Evolutionary conservation across 768 basidiomycete genomes (phyloP).

Genomic region (Tricholomella constricta): DNA sequence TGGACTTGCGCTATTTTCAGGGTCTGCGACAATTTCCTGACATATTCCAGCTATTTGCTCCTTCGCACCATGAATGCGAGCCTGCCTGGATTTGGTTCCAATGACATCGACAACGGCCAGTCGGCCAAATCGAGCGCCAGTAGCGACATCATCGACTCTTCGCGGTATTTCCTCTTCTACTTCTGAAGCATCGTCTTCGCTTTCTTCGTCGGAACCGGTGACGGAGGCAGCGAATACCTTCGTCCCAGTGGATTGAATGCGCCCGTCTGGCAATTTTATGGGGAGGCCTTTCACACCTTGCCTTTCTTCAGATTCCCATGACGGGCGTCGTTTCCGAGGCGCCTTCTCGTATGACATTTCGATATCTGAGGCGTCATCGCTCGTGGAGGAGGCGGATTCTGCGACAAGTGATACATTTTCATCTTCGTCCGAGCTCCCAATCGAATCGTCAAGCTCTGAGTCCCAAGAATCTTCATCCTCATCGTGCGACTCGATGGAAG

Average conservation of each 20-base stretch:
- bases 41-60: slow-evolving; percentile 94
- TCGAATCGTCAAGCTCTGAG: slow-evolving; percentile 38
- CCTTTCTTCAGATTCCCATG: slow-evolving; percentile 48
- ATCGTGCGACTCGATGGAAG: slow-evolving; percentile 67
- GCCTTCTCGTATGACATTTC: slow-evolving; percentile 77
- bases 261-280: slow-evolving; percentile 84
- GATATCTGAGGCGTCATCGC: slow-evolving; percentile 51
- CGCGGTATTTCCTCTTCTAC: slow-evolving; percentile 31
- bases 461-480: slow-evolving; percentile 58
- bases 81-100: slow-evolving; percentile 61
- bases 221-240: slow-evolving; percentile 21
- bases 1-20: slow-evolving; percentile 85
- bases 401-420: slow-evolving; percentile 31
- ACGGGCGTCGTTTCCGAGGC: slow-evolving; percentile 53
- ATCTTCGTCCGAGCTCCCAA: slow-evolving; percentile 33
- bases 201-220: slow-evolving; percentile 17
- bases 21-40: slow-evolving; percentile 92
- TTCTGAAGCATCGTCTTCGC: slow-evolving; percentile 28
- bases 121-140: slow-evolving; percentile 87
- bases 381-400: slow-evolving; percentile 18
- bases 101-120: slow-evolving; percentile 76
- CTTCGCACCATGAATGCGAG: slow-evolving; percentile 75
- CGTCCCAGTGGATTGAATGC: slow-evolving; percentile 60
- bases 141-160: slow-evolving; percentile 69
- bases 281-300: slow-evolving; percentile 67